Percentiles rank a stretch among this genome's conserved stretches.
Evolutionary conservation across 2,329 filamentous ascomycete genomes (phyloP).

Genomic region (Amylocarpus encephaloides): DNA sequence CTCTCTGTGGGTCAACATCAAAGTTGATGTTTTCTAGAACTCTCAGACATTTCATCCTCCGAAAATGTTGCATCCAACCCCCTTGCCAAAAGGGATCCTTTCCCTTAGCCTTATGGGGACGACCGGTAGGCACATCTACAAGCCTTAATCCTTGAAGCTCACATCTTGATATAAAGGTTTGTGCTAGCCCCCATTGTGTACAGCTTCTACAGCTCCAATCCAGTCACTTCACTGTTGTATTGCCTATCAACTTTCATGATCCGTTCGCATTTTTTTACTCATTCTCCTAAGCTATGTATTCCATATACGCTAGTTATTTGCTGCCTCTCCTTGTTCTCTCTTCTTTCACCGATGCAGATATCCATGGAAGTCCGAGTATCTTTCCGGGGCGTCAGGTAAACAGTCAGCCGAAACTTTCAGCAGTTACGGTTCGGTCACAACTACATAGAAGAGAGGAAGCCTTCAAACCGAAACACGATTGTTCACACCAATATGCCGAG

Average conservation of each 20-base stretch:
- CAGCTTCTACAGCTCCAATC: neutral
- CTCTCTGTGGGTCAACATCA: too few relatives aligned
- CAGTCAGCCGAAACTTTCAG: slow-evolving; percentile 7
- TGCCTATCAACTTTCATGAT: neutral
- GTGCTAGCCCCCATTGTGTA: neutral
- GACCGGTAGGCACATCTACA: neutral
- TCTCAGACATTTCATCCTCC: slow-evolving; percentile 1
- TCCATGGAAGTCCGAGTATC: neutral
- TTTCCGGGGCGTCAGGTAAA: slow-evolving; percentile 6
- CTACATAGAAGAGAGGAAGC: slow-evolving; percentile 8
- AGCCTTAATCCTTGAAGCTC: neutral
- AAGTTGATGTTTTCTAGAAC: neutral
- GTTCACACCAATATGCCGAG: slow-evolving; percentile 17
- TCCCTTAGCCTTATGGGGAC: neutral
- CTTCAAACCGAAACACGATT: slow-evolving; percentile 11
- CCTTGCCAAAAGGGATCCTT: neutral
- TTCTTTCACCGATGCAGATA: neutral
- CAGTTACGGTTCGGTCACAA: slow-evolving; percentile 5
- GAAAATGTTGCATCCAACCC: neutral
- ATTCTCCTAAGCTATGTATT: slow-evolving; percentile 2
- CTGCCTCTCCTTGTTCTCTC: slow-evolving; percentile 1
- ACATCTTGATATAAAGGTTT: neutral
- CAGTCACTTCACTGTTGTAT: neutral
- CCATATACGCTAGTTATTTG: neutral
- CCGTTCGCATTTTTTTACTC: neutral